phyloP scores from a whole-genome alignment of 2,329 filamentous ascomycete species.

The Microascus cirrosus region DNA sequence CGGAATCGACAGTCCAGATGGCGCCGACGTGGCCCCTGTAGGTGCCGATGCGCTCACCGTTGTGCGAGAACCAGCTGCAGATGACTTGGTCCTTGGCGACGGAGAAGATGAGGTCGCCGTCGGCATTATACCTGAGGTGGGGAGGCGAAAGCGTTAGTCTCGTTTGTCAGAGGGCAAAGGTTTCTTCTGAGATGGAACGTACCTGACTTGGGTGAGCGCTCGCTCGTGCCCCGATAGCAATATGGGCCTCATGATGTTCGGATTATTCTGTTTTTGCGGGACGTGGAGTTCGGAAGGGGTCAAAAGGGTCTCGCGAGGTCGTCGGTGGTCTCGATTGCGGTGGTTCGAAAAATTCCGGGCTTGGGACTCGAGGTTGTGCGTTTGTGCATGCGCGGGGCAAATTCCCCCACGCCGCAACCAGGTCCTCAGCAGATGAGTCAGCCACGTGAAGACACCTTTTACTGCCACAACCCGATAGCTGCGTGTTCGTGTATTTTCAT shows the following conservation, averaged over 20 bases:
- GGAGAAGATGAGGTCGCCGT: slow-evolving; percentile 95
- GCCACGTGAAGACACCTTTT: background rate
- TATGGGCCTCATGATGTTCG: slow-evolving; percentile 82
- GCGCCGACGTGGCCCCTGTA: slow-evolving; percentile 96
- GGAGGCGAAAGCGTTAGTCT: slow-evolving; percentile 8
- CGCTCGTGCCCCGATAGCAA: slow-evolving; percentile 93
- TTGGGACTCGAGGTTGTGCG: slow-evolving; percentile 7
- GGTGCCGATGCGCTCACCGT: slow-evolving; percentile 92
- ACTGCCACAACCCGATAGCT: background rate
- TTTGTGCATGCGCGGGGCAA: slow-evolving; percentile 8
- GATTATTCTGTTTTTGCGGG: slow-evolving; percentile 3
- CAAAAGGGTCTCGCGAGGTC: slow-evolving; percentile 6
- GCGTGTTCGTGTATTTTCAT: background rate
- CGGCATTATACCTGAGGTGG: slow-evolving; percentile 65
- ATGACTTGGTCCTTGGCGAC: slow-evolving; percentile 93
- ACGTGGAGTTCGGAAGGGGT: slow-evolving; percentile 8
- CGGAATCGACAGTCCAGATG: slow-evolving; percentile 96
- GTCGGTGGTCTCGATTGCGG: slow-evolving; percentile 3
- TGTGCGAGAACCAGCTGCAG: slow-evolving; percentile 94
- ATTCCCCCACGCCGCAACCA: background rate
- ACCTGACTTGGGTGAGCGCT: slow-evolving; percentile 90
- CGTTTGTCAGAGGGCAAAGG: background rate
- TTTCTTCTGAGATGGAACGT: slow-evolving; percentile 20
- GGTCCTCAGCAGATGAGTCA: background rate
- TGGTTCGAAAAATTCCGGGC: slow-evolving; percentile 8